Conservation (phyloP, 169 alveolate species). For the Babesia ovis region DNA sequence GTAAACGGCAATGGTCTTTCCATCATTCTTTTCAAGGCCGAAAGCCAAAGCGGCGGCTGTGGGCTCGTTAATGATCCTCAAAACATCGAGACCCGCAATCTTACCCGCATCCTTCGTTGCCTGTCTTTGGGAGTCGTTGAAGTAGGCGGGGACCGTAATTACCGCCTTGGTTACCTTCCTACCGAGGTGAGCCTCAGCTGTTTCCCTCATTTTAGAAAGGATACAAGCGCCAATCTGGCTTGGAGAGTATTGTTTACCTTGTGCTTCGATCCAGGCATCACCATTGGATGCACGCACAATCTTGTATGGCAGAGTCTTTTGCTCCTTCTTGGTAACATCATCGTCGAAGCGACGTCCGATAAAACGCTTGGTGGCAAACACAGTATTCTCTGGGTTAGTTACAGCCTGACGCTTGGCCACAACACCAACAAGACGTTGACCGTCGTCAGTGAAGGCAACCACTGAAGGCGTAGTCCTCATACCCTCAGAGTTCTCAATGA, state of each 20-base stretch:
- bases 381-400: constrained; percentile 95
- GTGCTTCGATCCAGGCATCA: constrained; percentile 97
- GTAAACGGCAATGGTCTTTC: constrained; percentile 88
- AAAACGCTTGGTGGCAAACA: constrained; percentile 94
- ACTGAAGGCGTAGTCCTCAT: constrained; percentile 98
- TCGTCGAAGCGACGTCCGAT: constrained; percentile 96
- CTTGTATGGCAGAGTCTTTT: constrained; percentile 93
- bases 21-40: constrained; percentile 96
- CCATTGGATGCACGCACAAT: constrained; percentile 95
- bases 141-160: constrained; percentile 96
- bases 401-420: constrained; percentile 97
- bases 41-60: constrained; percentile 99
- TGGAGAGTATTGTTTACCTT: constrained; percentile 94
- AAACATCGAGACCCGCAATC: constrained; percentile 93
- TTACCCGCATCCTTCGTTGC: constrained; percentile 97
- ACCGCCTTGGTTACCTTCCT: constrained; percentile 93
- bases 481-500: constrained; percentile 94
- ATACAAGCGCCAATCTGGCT: constrained; percentile 96
- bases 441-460: constrained; percentile 96
- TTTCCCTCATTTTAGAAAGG: constrained; percentile 93
- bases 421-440: constrained; percentile 93
- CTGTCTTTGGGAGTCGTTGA: constrained; percentile 95
- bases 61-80: constrained; percentile 98
- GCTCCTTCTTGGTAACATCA: constrained; percentile 95
- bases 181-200: constrained; percentile 95